phyloP scores from a whole-genome alignment of 2,329 filamentous ascomycete species.

The Cladosporium sp. region DNA sequence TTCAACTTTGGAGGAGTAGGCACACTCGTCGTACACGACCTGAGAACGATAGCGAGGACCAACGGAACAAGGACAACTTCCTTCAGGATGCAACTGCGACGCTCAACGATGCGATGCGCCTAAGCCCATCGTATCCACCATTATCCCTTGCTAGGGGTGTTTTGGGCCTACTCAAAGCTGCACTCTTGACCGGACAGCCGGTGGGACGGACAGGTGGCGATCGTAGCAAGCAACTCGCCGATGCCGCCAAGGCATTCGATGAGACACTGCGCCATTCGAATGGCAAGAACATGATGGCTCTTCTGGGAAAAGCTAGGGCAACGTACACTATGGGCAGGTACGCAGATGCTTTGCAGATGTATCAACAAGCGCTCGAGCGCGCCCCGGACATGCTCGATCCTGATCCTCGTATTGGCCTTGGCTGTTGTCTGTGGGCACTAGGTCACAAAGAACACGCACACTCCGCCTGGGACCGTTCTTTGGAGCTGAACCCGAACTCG shows the following conservation, averaged over 20 bases:
- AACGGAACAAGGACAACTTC: constrained; percentile 89
- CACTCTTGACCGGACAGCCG: constrained; percentile 44
- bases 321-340: constrained; percentile 84
- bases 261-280: constrained; percentile 82
- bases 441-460: constrained; percentile 92
- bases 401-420: constrained; percentile 92
- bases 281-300: constrained; percentile 84
- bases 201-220: constrained; percentile 1
- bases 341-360: constrained; percentile 73
- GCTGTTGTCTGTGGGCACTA: constrained; percentile 95
- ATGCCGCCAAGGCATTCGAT: constrained; percentile 89
- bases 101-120: constrained; percentile 89
- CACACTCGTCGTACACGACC: constrained; percentile 66
- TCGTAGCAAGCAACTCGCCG: constrained; percentile 6
- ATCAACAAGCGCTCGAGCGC: constrained; percentile 81
- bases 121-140: constrained; percentile 88
- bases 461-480: constrained; percentile 78
- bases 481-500: constrained; percentile 78
- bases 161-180: constrained; percentile 80
- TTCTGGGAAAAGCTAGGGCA: constrained; percentile 83
- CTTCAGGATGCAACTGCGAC: constrained; percentile 85
- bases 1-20: constrained; percentile 84
- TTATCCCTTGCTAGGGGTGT: constrained; percentile 89
- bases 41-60: constrained; percentile 59
- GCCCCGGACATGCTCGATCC: constrained; percentile 87